Evolutionary conservation across 208 protist species (phyloP).

Genomic region (Trypanosoma platydactyli): DNA sequence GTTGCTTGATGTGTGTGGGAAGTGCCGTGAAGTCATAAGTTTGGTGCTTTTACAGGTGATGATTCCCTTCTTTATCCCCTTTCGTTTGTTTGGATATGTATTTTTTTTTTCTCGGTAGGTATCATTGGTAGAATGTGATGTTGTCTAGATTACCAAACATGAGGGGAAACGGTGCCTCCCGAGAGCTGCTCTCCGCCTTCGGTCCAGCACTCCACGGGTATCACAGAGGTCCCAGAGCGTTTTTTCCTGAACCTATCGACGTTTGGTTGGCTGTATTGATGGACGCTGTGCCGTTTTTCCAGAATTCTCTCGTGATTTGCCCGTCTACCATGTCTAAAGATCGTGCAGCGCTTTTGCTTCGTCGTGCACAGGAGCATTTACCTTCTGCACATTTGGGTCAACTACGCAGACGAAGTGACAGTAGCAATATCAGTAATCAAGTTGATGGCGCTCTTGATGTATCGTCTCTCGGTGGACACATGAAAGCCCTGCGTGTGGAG

Average conservation of each 20-base stretch:
- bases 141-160: background rate
- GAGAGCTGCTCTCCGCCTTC: conserved; percentile 38
- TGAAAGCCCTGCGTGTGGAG: background rate
- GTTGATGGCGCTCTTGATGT: background rate
- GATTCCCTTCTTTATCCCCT: conserved; percentile 9
- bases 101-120: background rate
- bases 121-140: conserved; percentile 16
- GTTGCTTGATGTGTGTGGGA: no score
- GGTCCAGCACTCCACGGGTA: conserved; percentile 55
- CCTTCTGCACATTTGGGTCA: conserved; percentile 40
- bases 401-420: conserved; percentile 21
- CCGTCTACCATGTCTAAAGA: conserved; percentile 36
- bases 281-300: conserved; percentile 77
- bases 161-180: background rate
- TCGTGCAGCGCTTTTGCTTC: conserved; percentile 31
- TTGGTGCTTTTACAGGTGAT: background rate
- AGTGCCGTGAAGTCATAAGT: no score
- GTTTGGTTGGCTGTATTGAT: conserved; percentile 70
- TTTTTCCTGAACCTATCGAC: conserved; percentile 68
- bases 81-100: background rate
- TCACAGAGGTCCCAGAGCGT: conserved; percentile 34
- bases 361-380: conserved; percentile 51
- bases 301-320: conserved; percentile 63
- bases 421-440: background rate
- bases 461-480: background rate